Evolutionary conservation across 495 filamentous ascomycete genomes (phyloP), one percentile per base, ranked within the genome.

Genomic region (Pseudomonodictys pantanalensis): DNA sequence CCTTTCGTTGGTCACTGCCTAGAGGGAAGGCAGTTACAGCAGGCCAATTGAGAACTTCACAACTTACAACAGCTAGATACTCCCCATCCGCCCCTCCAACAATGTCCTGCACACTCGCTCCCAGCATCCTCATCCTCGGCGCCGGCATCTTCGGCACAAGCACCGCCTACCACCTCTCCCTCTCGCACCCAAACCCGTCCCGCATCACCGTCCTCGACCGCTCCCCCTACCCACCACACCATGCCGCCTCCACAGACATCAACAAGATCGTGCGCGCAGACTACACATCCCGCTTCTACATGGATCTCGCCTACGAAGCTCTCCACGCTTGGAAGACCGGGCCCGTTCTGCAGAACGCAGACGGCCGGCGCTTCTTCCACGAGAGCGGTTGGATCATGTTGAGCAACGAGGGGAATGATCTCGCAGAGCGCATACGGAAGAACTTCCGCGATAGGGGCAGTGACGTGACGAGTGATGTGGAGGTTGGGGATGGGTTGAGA

Each of bases 121-220:
- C 48, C 25, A 8, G 10, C 29, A 65, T 73, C 45, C 62, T 79
- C 38, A 78, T 79, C 25, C 35, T 52, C 29, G 76, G 77, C 15
- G 71, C 72, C 12, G 76, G 77, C n/a, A 70, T 73, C 32, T 79
- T 78, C 59, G 77, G 76, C 38, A 66, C 71, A 42, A 70, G 66
- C 47, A 76, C 76, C 1, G 76, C 75, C 17, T 78, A 78, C 57
- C 71, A 78, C 47, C 71, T 78, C 2, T 68, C 71, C 5, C 50
- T 60, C 10, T 60, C 48, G 3, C 42, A 62, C 25, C 30, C 65
- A 41, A 45, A 67, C 20, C 57, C 68, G 18, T 69, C 68, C 0
- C 48, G 26, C 18, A 74, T 76, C 50, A 71, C 63, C 3, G 58
- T 76, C 18, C 60, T 76, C 9, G 73, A 63, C 43, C 28, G 41